Evolutionary conservation across 148 eudicot species (phyloP), one percentile per base, ranked within the genome.

Genomic region (Rhododendron simsii): DNA sequence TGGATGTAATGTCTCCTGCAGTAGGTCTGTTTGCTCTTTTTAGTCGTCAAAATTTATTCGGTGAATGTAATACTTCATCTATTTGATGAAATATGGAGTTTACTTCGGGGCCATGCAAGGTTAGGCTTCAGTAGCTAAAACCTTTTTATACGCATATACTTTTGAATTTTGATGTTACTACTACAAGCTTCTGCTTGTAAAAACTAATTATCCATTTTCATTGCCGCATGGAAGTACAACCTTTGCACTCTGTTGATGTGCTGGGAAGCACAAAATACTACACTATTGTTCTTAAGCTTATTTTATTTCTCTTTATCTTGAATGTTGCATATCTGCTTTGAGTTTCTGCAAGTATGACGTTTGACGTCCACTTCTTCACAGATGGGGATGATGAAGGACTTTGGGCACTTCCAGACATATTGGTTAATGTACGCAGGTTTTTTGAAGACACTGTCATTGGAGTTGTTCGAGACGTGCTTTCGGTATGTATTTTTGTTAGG

Each of bases 1-100:
- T 97, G 91, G 98, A 97, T 88, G 91, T 95, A 90, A 97, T 95
- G 98, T 94, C 98, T 74, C 98, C 99, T 83, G 91, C 89, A 71
- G 91, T 91, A 85, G 99, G 99, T 97, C 45, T 78, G 90, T 57
- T 57, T 85, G 39, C 61, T 26, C 20, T 41, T 83, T 75, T 47
- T 39, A 6, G 20, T 57, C 7, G 5, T 74, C 69, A 63, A 15
- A 69, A 69, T 69, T 69, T 69, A 26, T 28, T 28, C 1, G 14
- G 10, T 26, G 7, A 37, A 28, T 69, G 15, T 28, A n/a, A 69
- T 14, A 57, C 61, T 57, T 15, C 61, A 57, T 57, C 61, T 57
- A 18, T 57, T 57, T 4, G 61, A 57, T 57, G 61, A 57, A 57
- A 57, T 57, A 1, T 57, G 61, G 75, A 3, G 30, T 82, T 82